These are phyloP conservation scores for Davidsoniella eucalypti DNA, from an alignment of 2,329 filamentous ascomycete genomes.

Conservation along the genomic window DNA sequence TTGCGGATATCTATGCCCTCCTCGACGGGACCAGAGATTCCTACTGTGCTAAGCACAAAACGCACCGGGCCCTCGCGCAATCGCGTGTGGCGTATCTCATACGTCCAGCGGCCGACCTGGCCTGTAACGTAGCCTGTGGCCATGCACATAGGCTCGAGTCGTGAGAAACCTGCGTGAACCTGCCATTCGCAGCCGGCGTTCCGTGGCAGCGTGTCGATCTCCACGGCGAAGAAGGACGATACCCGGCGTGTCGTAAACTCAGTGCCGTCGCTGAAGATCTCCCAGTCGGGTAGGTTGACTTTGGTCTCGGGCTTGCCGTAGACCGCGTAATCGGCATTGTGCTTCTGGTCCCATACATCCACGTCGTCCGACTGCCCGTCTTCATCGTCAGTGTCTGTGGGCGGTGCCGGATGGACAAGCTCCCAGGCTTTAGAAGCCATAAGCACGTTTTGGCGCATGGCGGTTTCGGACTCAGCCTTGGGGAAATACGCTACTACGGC, in stretches of 20 bases:
- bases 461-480: slow-evolving; percentile 17
- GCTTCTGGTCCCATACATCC: slow-evolving; percentile 54
- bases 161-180: slow-evolving; percentile 41
- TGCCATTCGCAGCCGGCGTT: slow-evolving; percentile 72
- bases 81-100: slow-evolving; percentile 6
- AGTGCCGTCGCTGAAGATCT: slow-evolving; percentile 24
- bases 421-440: slow-evolving; percentile 33
- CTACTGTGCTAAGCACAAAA: slow-evolving; percentile 5
- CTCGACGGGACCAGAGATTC: slow-evolving; percentile 4
- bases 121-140: slow-evolving; percentile 4
- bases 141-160: slow-evolving; percentile 14
- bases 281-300: slow-evolving; percentile 34
- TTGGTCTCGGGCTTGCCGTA: slow-evolving; percentile 20
- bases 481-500: slow-evolving; percentile 62
- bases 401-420: slow-evolving; percentile 23
- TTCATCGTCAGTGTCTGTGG: slow-evolving; percentile 28
- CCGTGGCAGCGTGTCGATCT: slow-evolving; percentile 63
- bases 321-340: slow-evolving; percentile 34
- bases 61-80: slow-evolving; percentile 6
- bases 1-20: slow-evolving; percentile 9
- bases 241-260: slow-evolving; percentile 22
- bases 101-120: slow-evolving; percentile 5
- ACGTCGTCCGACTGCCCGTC: slow-evolving; percentile 26
- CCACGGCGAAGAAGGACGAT: slow-evolving; percentile 57
- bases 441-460: slow-evolving; percentile 22